phyloP scores from a whole-genome alignment of 768 basidiomycete species.

The Pulveroboletus ravenelii region DNA sequence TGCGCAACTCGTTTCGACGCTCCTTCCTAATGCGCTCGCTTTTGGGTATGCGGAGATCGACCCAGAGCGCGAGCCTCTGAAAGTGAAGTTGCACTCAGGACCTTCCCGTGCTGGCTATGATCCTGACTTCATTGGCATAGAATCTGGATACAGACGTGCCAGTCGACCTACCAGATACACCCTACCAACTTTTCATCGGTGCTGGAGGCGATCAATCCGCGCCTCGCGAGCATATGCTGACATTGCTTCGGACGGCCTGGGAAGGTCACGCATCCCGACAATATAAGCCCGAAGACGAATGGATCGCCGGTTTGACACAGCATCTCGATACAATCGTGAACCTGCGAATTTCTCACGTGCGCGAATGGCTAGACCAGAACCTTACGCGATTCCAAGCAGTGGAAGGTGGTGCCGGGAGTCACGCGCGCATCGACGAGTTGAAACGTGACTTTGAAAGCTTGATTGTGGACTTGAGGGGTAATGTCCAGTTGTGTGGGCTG shows the following conservation, averaged over 20 bases:
- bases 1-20: slow-evolving; percentile 35
- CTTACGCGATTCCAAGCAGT: slow-evolving; percentile 40
- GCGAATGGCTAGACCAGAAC: slow-evolving; percentile 49
- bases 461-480: slow-evolving; percentile 42
- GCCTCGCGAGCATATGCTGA: slow-evolving; percentile 13
- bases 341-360: slow-evolving; percentile 43
- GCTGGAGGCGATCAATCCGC: slow-evolving; percentile 12
- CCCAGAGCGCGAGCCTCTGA: slow-evolving; percentile 44
- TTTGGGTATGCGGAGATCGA: slow-evolving; percentile 45
- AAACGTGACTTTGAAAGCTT: slow-evolving; percentile 39
- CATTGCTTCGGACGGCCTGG: slow-evolving; percentile 17
- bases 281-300: slow-evolving; percentile 25
- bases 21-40: slow-evolving; percentile 45
- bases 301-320: slow-evolving; percentile 35
- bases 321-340: slow-evolving; percentile 40
- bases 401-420: slow-evolving; percentile 4
- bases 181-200: slow-evolving; percentile 32
- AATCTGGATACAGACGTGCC: slow-evolving; percentile 50
- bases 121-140: slow-evolving; percentile 24
- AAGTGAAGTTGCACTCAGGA: slow-evolving; percentile 31
- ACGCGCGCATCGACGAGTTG: slow-evolving; percentile 44
- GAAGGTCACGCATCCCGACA: slow-evolving; percentile 18
- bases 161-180: slow-evolving; percentile 37
- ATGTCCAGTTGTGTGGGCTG: slow-evolving; percentile 45
- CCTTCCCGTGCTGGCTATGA: background rate